Conservation (phyloP, 2,329 filamentous ascomycete genomes). For the Graphilbum sp. region DNA sequence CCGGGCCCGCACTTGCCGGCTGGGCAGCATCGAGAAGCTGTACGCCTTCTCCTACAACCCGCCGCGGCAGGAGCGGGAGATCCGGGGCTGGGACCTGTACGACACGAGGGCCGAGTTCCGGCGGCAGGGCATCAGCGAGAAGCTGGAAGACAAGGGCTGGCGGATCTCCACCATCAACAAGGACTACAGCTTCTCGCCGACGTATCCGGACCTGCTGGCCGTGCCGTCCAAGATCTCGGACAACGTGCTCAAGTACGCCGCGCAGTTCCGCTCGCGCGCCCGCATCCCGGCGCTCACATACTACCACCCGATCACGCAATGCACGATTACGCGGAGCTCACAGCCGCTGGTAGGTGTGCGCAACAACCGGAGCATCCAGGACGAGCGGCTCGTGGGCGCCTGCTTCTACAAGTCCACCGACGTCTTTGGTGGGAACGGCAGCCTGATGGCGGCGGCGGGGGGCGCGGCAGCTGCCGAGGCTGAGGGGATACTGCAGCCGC, state of each 20-base stretch:
- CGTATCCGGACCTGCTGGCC: conserved; percentile 71
- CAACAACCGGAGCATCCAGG: conserved; percentile 81
- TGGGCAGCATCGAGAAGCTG: conserved; percentile 72
- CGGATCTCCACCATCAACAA: conserved; percentile 78
- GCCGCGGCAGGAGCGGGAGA: conserved; percentile 51
- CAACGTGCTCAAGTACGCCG: conserved; percentile 87
- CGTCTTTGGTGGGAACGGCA: conserved; percentile 16
- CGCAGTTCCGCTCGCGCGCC: conserved; percentile 71
- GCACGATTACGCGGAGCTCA: conserved; percentile 86
- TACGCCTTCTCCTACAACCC: conserved; percentile 81
- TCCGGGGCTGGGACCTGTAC: conserved; percentile 74
- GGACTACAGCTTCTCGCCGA: conserved; percentile 82
- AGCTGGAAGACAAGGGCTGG: conserved; percentile 68
- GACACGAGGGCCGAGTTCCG: conserved; percentile 73
- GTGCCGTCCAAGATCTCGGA: conserved; percentile 90
- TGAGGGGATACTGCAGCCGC: too few species aligned
- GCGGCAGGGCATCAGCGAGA: conserved; percentile 72
- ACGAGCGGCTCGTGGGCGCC: conserved; percentile 82
- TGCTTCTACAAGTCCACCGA: conserved; percentile 63
- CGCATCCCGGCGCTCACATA: conserved; percentile 85
- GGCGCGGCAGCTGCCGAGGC: neutral
- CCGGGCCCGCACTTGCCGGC: conserved; percentile 60
- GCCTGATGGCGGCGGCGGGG: conserved; percentile 5
- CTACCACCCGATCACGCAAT: conserved; percentile 92
- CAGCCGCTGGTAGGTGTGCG: conserved; percentile 80